Conservation (phyloP, 352 stramenopile genomes). For the Phytophthora pinifolia region DNA sequence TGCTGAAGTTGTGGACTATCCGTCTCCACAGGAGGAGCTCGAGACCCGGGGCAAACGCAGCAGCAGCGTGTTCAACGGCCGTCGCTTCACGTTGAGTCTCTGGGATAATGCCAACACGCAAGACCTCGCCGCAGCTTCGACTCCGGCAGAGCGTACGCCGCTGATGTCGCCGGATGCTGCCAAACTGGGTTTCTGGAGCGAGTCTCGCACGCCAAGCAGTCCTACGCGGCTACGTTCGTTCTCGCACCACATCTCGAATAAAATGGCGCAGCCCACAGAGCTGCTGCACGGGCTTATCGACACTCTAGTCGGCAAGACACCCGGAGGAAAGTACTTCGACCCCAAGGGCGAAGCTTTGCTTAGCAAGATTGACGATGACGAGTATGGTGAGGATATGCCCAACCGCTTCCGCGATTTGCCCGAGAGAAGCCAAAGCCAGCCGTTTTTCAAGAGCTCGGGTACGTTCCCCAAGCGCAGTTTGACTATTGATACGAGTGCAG, state of each 20-base stretch:
- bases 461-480: conserved; percentile 36
- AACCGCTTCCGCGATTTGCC: conserved; percentile 25
- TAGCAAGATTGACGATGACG: conserved; percentile 15
- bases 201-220: conserved; percentile 57
- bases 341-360: conserved; percentile 42
- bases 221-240: conserved; percentile 64
- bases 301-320: conserved; percentile 64
- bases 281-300: conserved; percentile 72
- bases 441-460: conserved; percentile 32
- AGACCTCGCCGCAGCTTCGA: conserved; percentile 27
- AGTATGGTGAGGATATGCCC: conserved; percentile 23
- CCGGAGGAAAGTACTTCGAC: conserved; percentile 36
- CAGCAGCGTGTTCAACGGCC: conserved; percentile 54
- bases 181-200: conserved; percentile 82
- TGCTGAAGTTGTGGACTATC: conserved; percentile 76
- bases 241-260: conserved; percentile 74
- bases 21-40: conserved; percentile 31
- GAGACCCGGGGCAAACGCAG: conserved; percentile 33
- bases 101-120: conserved; percentile 57
- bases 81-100: conserved; percentile 62
- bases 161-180: conserved; percentile 58
- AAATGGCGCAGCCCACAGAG: conserved; percentile 64
- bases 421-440: conserved; percentile 45
- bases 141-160: conserved; percentile 37
- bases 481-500: conserved; percentile 47